These are phyloP conservation scores for Chlamydomonas sp. DNA, from an alignment of 139 green algal genomes.

Conservation along the genomic window DNA sequence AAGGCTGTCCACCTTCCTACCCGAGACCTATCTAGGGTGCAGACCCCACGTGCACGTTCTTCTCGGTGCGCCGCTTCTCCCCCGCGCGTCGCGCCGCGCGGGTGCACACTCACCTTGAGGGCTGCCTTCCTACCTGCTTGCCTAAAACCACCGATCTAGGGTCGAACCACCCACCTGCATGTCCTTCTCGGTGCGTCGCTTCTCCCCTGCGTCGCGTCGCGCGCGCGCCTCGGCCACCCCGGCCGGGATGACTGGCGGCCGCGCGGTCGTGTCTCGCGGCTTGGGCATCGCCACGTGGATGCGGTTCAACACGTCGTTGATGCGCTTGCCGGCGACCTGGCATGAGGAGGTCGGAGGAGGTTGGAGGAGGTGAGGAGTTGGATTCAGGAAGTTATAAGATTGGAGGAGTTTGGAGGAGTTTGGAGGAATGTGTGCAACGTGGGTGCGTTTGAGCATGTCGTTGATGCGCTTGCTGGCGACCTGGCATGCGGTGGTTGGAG, in stretches of 20 bases:
- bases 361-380: too few relatives aligned
- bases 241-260: slow-evolving; percentile 78
- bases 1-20: too few relatives aligned
- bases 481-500: too few relatives aligned
- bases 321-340: slow-evolving; percentile 73
- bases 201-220: slow-evolving; percentile 28
- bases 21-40: slow-evolving; percentile 54
- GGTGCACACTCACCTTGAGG: slow-evolving; percentile 9
- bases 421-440: too few relatives aligned
- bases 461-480: slow-evolving; percentile 74
- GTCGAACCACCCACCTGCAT: slow-evolving; percentile 90
- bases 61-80: slow-evolving; percentile 51
- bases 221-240: slow-evolving; percentile 55
- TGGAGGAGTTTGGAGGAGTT: too few relatives aligned
- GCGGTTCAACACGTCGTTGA: slow-evolving; percentile 79
- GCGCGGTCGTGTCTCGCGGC: slow-evolving; percentile 28
- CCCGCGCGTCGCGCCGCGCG: slow-evolving; percentile 37
- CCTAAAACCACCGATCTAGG: too few relatives aligned
- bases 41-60: slow-evolving; percentile 84
- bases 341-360: too few relatives aligned
- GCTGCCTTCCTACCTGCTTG: too few relatives aligned
- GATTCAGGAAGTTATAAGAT: too few relatives aligned
- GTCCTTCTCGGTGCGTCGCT: slow-evolving; percentile 60
- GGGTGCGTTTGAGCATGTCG: slow-evolving; percentile 87
- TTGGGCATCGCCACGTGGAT: slow-evolving; percentile 90